Base-by-base conservation (phyloP, 2,329 filamentous ascomycete genomes). In the Beauveria bassiana region DNA sequence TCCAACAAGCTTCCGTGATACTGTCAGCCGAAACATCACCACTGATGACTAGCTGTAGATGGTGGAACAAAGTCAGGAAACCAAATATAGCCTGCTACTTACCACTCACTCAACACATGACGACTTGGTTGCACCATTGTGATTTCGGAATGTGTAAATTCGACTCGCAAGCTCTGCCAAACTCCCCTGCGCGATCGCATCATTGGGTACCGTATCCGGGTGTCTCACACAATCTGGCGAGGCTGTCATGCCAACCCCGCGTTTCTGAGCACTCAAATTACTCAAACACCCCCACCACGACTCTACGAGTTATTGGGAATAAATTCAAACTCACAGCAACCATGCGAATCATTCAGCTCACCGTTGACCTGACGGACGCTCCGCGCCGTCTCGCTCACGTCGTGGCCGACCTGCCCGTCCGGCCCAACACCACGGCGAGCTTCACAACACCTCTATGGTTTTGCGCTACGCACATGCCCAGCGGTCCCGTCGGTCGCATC, bases 401-500 rank as follows among this genome's bases (percentile, higher is more conserved):
- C 38, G 40, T 31, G 28, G 62, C 43, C 16, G 24, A 63, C 10
- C 26, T 63, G 16, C 62, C 62, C 3, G 62, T 63, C 1, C 45
- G 24, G 38, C 47, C 62, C 9, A 42, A 20, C 31, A 46, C 22
- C 28, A 46, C 47, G 18, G 62, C 59, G 4, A 53, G 28, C 31
- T 61, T 63, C 34, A 61, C 59, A 9, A 63, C 62, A 34, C 62
- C 62, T 10, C 34, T 63, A 7, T 63, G 62, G 62, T 34, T 59
- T 9, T 59, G 55, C 28, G 58, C 57, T 12, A 26, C 58, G 3
- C 59, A 63, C 47, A 42, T 34, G 20, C 26, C 43, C 46, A 61
- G 42, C 20, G 62, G 62, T 22, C 62, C 62, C 2, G 53, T 58
- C 38, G 38, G 20, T 8, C 22, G 46, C 20, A 61, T 63, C 28